These are phyloP conservation scores for Eimeria maxima DNA, from an alignment of 169 alveolate species.

Conservation along the genomic window DNA sequence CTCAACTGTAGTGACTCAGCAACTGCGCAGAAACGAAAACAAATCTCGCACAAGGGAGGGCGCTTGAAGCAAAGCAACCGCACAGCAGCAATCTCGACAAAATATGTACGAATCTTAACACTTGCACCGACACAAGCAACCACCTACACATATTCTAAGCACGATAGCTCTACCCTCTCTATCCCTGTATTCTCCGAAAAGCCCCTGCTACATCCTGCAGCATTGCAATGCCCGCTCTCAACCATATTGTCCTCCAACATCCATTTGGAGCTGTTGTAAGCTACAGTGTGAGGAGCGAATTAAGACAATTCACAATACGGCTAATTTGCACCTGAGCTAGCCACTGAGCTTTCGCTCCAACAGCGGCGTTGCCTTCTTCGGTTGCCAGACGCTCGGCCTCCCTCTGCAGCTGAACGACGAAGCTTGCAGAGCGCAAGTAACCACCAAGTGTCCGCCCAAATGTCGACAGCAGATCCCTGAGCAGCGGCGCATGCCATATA, in stretches of 20 bases:
- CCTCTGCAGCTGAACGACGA: conserved; percentile 62
- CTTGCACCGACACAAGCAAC: not conserved
- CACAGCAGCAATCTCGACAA: not conserved
- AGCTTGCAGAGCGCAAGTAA: conserved; percentile 40
- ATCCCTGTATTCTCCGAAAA: not conserved
- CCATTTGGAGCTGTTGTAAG: not conserved
- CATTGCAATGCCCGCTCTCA: not conserved
- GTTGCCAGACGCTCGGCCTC: conserved; percentile 66
- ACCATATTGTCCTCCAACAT: not conserved
- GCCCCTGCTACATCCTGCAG: no score
- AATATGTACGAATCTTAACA: not conserved
- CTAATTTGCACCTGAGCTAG: conserved; percentile 41
- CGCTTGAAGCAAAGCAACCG: not conserved
- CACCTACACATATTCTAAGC: not conserved
- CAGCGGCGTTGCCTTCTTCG: conserved; percentile 61
- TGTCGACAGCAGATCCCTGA: conserved; percentile 55
- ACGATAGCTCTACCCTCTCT: not conserved
- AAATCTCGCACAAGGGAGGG: not conserved
- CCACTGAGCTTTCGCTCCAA: conserved; percentile 71
- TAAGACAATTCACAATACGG: not conserved
- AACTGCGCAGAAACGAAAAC: conserved; percentile 3
- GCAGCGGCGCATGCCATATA: not conserved
- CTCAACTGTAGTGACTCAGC: conserved; percentile 69
- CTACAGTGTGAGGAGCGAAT: not conserved
- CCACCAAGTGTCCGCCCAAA: conserved; percentile 62